Evolutionary conservation across 306 rosid species (phyloP), one percentile per base, ranked within the genome.

Genomic region (Clitoria ternatea): DNA sequence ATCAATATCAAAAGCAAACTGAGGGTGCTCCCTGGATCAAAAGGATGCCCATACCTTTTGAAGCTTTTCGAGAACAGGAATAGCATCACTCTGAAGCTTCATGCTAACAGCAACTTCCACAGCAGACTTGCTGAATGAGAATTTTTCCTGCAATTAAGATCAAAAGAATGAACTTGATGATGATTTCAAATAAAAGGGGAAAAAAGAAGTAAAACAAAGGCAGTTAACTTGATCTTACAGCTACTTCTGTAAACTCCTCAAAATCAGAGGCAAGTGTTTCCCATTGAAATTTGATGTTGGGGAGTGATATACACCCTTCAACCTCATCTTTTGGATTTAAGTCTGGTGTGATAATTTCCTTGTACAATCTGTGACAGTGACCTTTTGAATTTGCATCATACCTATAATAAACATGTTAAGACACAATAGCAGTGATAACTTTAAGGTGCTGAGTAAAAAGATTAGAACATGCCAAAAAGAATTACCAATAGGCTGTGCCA

Each of bases 181-280:
- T 13, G 22, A 29, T 32, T 33, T 64, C 60, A 35, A 70, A 69
- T 59, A 17, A 15, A 11, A 13, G 18, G 54, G 40, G 15, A 10
- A 7, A 35, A 17, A 10, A 7, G 26, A 17, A 24, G 35, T 11
- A 72, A 57, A 44, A 23, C 17, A 72, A 47, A 15, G 27, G 26
- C 35, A 1, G 59, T 50, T 56, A 78, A 42, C 27, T 67, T 65
- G 32, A 56, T 77, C 92, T 77, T 81, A 90, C 98, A 49, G 59
- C 83, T 79, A 83, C 80, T 84, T 82, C 65, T n/a, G 78, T 78
- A 79, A 92, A 87, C 63, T 87, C 91, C 67, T 87, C 80, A 5
- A 87, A 84, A 82, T 77, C 81, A 65, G 96, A 83, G 22, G 97
- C 98, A 59, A 94, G 60, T 32, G 92, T 90, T 87, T 94, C 92